Conservation (phyloP, 768 basidiomycete species). For the Trichaptum fuscoviolaceum region DNA sequence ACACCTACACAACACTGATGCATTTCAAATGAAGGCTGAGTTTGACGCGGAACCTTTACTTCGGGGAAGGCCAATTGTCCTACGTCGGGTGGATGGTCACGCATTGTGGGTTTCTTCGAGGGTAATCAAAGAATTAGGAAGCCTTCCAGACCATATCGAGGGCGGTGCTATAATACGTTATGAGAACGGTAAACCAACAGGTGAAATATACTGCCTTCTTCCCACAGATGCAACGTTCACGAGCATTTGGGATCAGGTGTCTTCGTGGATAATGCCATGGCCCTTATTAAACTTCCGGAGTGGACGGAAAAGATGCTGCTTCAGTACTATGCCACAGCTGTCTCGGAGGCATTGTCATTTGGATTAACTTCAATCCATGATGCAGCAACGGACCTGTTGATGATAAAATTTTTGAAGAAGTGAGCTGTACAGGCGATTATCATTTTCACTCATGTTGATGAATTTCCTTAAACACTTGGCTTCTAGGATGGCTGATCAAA, state of each 20-base stretch:
- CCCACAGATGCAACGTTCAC: neutral
- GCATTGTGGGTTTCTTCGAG: constrained; percentile 81
- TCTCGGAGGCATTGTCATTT: constrained; percentile 63
- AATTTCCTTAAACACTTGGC: neutral
- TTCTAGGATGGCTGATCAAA: constrained; percentile 61
- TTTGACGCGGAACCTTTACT: constrained; percentile 67
- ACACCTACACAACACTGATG: neutral
- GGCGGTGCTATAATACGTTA: constrained; percentile 75
- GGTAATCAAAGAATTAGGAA: constrained; percentile 57
- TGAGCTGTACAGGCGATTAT: constrained; percentile 25
- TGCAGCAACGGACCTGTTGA: constrained; percentile 47
- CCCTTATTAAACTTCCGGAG: constrained; percentile 59
- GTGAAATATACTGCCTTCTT: constrained; percentile 26
- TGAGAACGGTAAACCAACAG: constrained; percentile 58
- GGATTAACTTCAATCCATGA: constrained; percentile 90
- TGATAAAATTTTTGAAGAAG: constrained; percentile 63
- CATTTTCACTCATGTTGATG: neutral
- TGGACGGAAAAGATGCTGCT: constrained; percentile 52
- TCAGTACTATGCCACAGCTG: constrained; percentile 59
- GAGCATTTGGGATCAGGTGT: constrained; percentile 38
- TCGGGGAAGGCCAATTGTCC: constrained; percentile 60
- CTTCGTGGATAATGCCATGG: constrained; percentile 87
- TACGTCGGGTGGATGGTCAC: constrained; percentile 78
- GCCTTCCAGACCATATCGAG: constrained; percentile 56
- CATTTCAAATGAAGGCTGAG: constrained; percentile 47